Conservation (phyloP, 2,329 filamentous ascomycete species). For the Proliferodiscus dingleyae region DNA sequence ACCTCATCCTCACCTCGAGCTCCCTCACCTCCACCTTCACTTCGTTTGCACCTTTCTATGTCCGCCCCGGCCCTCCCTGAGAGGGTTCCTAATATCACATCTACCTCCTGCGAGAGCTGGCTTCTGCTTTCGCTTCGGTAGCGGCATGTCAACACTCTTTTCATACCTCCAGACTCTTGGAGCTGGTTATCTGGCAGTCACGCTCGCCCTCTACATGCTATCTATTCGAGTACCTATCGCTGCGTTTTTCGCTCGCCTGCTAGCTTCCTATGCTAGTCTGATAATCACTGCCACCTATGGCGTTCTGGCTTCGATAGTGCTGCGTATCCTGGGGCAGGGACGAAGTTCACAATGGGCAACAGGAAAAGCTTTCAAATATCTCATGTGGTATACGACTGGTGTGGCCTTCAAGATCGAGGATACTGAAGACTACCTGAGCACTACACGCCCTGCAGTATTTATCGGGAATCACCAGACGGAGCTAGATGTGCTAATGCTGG, state of each 20-base stretch:
- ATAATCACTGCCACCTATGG: slow-evolving; percentile 65
- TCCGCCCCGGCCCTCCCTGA: slow-evolving; percentile 24
- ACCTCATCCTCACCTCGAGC: no score
- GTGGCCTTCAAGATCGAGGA: slow-evolving; percentile 73
- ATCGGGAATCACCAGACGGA: slow-evolving; percentile 95
- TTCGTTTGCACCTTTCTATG: slow-evolving; percentile 17
- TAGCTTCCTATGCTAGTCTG: slow-evolving; percentile 61
- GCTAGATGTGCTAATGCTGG: slow-evolving; percentile 89
- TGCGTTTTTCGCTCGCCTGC: slow-evolving; percentile 63
- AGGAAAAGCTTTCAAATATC: slow-evolving; percentile 72
- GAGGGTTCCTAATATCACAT: slow-evolving; percentile 20
- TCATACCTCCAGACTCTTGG: slow-evolving; percentile 41
- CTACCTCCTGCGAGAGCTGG: slow-evolving; percentile 3
- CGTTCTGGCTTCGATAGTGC: slow-evolving; percentile 64
- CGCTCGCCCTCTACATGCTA: slow-evolving; percentile 55
- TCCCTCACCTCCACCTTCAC: slow-evolving; percentile 1
- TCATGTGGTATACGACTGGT: slow-evolving; percentile 71
- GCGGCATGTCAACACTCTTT: slow-evolving; percentile 28
- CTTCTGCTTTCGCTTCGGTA: not conserved
- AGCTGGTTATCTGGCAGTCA: slow-evolving; percentile 47
- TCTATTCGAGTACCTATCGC: slow-evolving; percentile 54
- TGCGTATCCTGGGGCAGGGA: slow-evolving; percentile 67
- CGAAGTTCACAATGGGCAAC: slow-evolving; percentile 82
- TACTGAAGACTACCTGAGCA: slow-evolving; percentile 48
- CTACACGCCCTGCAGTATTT: slow-evolving; percentile 77